phyloP scores from a whole-genome alignment of 2,329 filamentous ascomycete genomes.

The Monilinia fructigena region DNA sequence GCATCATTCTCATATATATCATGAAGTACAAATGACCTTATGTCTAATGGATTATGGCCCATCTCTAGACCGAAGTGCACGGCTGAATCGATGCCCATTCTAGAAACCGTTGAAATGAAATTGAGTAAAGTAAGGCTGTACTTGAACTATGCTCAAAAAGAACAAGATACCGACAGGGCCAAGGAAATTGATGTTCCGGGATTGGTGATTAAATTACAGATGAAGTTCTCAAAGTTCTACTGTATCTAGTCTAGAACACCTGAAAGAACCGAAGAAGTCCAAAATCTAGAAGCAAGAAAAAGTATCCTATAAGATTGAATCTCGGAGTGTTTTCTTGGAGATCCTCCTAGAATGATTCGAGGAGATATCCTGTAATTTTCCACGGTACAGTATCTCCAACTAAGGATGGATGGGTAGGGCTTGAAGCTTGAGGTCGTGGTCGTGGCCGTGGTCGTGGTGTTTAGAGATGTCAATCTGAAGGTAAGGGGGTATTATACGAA shows the following conservation, averaged over 20 bases:
- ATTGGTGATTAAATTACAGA: neutral
- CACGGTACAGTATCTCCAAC: neutral
- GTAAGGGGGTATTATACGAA: too few species aligned
- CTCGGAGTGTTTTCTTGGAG: neutral
- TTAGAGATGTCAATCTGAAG: too few species aligned
- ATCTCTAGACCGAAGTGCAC: neutral
- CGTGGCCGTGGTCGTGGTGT: too few species aligned
- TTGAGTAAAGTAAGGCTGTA: neutral
- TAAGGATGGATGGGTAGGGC: too few species aligned
- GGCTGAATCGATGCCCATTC: neutral
- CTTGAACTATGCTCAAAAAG: neutral
- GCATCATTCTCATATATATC: neutral
- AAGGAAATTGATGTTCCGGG: slow-evolving; percentile 19
- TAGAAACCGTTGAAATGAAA: slow-evolving; percentile 1
- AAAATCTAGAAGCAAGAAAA: slow-evolving; percentile 10
- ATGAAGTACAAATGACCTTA: neutral
- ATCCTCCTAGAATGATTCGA: neutral
- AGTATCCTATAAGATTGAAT: too few species aligned
- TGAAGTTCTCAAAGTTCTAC: slow-evolving; percentile 6
- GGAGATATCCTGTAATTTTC: neutral
- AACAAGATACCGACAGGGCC: neutral
- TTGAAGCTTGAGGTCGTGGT: too few species aligned
- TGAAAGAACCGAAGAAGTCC: neutral
- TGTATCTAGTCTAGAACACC: slow-evolving; percentile 1
- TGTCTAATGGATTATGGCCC: neutral